Evolutionary conservation across 768 basidiomycete species (phyloP).

Genomic region (Amanita molliuscula): DNA sequence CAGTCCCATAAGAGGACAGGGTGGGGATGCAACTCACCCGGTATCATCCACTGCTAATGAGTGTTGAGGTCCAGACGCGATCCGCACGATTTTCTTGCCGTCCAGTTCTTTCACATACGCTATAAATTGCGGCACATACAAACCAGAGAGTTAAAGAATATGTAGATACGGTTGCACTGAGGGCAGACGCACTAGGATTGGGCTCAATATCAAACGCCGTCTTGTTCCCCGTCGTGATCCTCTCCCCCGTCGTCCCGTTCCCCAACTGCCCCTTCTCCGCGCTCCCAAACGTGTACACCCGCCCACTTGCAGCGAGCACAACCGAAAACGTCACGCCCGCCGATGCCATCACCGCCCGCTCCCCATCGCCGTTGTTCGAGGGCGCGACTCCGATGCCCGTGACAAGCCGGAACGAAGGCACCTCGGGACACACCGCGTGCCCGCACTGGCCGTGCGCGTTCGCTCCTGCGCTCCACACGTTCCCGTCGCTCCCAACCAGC

Average conservation of each 20-base stretch:
- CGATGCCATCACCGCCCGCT: constrained; percentile 60
- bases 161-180: too few relatives aligned
- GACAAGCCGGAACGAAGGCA: constrained; percentile 55
- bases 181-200: constrained; percentile 56
- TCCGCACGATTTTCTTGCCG: constrained; percentile 68
- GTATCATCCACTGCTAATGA: constrained; percentile 69
- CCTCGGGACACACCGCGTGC: constrained; percentile 52
- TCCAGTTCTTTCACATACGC: constrained; percentile 70
- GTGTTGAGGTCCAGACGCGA: constrained; percentile 85
- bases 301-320: constrained; percentile 70
- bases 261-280: constrained; percentile 91
- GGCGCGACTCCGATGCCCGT: constrained; percentile 31
- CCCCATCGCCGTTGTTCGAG: constrained; percentile 44
- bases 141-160: background rate
- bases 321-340: constrained; percentile 82
- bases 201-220: constrained; percentile 70
- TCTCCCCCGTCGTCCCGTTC: constrained; percentile 88
- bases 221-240: constrained; percentile 80
- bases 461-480: constrained; percentile 75
- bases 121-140: constrained; percentile 15
- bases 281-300: constrained; percentile 85
- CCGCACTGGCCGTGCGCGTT: constrained; percentile 84
- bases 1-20: background rate
- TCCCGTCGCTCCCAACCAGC: constrained; percentile 72
- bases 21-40: constrained; percentile 37